These are phyloP conservation scores for Setaria viridis DNA, from an alignment of 202 grass and related monocot genomes.

Conservation along the genomic window DNA sequence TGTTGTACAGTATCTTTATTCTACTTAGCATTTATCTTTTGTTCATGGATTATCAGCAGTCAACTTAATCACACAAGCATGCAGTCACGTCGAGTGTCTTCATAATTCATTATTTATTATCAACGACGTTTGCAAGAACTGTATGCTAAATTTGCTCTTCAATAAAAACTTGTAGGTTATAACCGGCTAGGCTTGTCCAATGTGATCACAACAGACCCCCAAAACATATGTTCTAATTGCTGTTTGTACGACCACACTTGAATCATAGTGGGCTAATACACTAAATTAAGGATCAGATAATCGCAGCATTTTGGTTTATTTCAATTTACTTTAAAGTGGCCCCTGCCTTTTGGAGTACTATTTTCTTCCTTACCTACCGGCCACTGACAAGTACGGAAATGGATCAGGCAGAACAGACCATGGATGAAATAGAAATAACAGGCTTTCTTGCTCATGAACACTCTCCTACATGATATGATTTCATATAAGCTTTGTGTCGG, in stretches of 20 bases:
- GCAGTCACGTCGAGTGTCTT: not conserved
- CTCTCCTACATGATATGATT: conserved; percentile 4
- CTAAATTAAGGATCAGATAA: not conserved
- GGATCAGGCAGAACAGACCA: not conserved
- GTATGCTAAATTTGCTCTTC: not conserved
- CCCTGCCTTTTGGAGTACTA: not conserved
- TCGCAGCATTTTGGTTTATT: not conserved
- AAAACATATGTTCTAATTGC: not conserved
- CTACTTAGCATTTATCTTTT: not conserved
- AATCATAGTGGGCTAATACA: not conserved
- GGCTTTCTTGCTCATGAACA: conserved; percentile 16
- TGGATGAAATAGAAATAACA: not conserved
- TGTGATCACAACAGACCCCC: not conserved
- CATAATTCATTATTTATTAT: not conserved
- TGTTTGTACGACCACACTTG: not conserved
- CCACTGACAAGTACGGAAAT: not conserved
- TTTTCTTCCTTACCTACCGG: not conserved
- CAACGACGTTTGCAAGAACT: not conserved
- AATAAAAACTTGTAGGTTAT: not conserved
- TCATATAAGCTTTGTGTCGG: conserved; percentile 27
- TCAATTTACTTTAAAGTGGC: not conserved
- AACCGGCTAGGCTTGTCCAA: not conserved
- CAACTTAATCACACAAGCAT: not conserved
- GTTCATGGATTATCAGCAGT: not conserved
- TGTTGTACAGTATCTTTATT: not conserved